Evolutionary conservation across 2,329 filamentous ascomycete genomes (phyloP).

Genomic region (Ophiostoma quercus): DNA sequence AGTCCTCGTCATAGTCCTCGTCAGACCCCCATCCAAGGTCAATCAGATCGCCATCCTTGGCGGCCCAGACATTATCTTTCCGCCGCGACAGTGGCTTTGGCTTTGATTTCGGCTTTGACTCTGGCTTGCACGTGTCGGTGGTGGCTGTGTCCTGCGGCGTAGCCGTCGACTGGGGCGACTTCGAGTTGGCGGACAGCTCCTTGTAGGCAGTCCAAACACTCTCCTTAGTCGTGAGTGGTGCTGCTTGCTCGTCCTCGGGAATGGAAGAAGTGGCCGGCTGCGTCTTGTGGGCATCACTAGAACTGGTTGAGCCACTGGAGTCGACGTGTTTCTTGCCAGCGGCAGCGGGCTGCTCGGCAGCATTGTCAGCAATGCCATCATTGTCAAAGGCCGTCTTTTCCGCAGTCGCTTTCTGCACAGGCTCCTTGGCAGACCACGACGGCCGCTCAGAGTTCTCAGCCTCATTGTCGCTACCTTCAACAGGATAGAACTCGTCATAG

Average conservation of each 20-base stretch:
- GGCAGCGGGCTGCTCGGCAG: neutral
- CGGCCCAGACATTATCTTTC: conserved; percentile 2
- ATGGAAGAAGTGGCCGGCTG: neutral
- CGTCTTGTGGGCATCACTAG: neutral
- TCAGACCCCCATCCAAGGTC: neutral
- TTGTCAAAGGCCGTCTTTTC: neutral
- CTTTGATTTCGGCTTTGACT: neutral
- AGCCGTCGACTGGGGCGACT: neutral
- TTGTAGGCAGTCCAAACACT: conserved; percentile 6
- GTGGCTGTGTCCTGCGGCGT: neutral
- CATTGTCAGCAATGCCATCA: too few relatives aligned
- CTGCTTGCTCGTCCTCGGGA: neutral
- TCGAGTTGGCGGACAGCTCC: neutral
- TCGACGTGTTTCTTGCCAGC: neutral
- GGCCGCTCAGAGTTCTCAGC: neutral
- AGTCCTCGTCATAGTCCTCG: neutral
- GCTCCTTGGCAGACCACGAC: neutral
- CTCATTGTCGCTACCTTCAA: neutral
- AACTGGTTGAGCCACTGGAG: neutral
- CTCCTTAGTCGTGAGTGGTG: neutral
- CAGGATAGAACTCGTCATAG: neutral
- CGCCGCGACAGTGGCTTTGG: neutral
- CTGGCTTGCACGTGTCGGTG: neutral
- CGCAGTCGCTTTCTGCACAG: too few relatives aligned
- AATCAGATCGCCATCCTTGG: conserved; percentile 10